Conservation (phyloP, 371 early-diverging fungal genomes). For the Lichtheimia hyalospora region DNA sequence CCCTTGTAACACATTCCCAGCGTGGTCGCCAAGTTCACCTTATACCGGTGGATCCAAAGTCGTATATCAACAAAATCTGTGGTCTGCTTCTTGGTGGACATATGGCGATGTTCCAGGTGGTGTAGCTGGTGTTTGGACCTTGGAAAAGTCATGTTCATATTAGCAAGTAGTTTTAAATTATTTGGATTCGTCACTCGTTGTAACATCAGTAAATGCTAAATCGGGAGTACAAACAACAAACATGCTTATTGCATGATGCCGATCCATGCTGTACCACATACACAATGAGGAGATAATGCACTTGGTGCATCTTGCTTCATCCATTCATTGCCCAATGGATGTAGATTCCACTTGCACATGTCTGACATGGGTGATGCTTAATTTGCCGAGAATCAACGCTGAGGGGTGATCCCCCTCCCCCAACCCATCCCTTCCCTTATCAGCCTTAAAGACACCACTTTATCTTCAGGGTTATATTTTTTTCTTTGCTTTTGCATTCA, state of each 20-base stretch:
- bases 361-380: too few species aligned
- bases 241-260: neutral
- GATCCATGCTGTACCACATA: neutral
- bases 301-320: neutral
- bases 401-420: too few species aligned
- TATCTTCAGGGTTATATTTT: neutral
- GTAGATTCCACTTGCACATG: too few species aligned
- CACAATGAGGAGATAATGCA: neutral
- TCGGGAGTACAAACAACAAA: neutral
- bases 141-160: slow-evolving; percentile 18
- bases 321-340: neutral
- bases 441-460: neutral
- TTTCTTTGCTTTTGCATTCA: slow-evolving; percentile 1
- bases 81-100: slow-evolving; percentile 56
- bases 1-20: slow-evolving; percentile 12
- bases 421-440: too few species aligned
- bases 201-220: neutral
- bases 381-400: neutral
- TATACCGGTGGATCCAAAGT: slow-evolving; percentile 30
- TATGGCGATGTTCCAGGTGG: slow-evolving; percentile 39
- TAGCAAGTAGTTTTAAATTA: neutral
- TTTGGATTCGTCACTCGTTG: neutral
- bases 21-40: slow-evolving; percentile 23
- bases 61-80: slow-evolving; percentile 36
- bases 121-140: slow-evolving; percentile 29